Percentiles rank a stretch among this genome's conserved stretches.
These are phyloP conservation scores for Euphorbia lathyris DNA, from an alignment of 345 rosid genomes.

Conservation along the genomic window DNA sequence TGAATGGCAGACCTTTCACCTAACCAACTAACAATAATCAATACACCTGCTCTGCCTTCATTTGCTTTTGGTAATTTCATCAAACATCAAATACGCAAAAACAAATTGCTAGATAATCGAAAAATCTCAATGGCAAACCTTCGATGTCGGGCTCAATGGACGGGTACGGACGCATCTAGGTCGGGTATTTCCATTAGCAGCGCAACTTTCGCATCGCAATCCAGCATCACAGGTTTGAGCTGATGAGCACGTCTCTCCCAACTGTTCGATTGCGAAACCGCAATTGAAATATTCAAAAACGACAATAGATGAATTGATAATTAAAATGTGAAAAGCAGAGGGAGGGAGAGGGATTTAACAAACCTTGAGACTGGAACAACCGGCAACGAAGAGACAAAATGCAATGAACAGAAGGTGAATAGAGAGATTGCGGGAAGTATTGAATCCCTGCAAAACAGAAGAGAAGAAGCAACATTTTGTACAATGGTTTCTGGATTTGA, in stretches of 20 bases:
- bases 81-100: not conserved
- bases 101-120: not conserved
- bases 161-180: conserved; percentile 68
- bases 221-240: conserved; percentile 62
- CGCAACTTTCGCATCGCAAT: conserved; percentile 73
- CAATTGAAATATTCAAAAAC: not conserved
- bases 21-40: conserved; percentile 18
- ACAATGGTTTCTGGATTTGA: not conserved
- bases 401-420: conserved; percentile 12
- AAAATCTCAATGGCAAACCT: conserved; percentile 33
- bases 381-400: conserved; percentile 12
- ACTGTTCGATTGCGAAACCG: conserved; percentile 32
- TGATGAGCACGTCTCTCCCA: conserved; percentile 82
- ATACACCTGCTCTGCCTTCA: not conserved
- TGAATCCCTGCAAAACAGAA: conserved; percentile 22
- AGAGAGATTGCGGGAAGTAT: not conserved
- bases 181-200: conserved; percentile 64
- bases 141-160: conserved; percentile 68
- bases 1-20: conserved; percentile 83
- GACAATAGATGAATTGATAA: no score
- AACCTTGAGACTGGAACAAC: conserved; percentile 33
- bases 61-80: not conserved
- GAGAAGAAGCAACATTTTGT: not conserved
- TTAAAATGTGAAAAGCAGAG: not conserved
- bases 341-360: not conserved